Conservation (phyloP, 805 yeast genomes). For the Isabelozyma gotoi region DNA sequence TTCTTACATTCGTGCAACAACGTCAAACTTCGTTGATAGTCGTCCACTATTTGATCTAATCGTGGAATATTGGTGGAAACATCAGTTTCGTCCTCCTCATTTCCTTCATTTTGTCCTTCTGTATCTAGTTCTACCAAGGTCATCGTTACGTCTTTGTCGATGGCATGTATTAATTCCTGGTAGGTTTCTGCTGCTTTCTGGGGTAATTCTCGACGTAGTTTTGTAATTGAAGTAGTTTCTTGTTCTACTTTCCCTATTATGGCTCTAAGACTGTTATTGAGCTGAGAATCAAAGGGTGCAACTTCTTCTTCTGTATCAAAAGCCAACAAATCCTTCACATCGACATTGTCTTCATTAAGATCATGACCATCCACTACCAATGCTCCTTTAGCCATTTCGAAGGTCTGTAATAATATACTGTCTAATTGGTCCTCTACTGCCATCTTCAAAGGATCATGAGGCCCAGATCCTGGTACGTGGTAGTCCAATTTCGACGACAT, state of each 20-base stretch:
- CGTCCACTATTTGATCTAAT: slow-evolving; percentile 17
- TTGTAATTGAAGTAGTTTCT: slow-evolving; percentile 56
- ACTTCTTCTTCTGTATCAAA: slow-evolving; percentile 35
- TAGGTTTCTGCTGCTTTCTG: slow-evolving; percentile 34
- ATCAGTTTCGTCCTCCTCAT: slow-evolving; percentile 7
- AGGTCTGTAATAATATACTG: slow-evolving; percentile 48
- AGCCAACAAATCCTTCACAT: slow-evolving; percentile 2
- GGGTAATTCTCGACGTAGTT: slow-evolving; percentile 56
- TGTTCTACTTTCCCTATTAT: slow-evolving; percentile 61
- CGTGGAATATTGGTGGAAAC: slow-evolving; percentile 2
- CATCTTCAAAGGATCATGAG: slow-evolving; percentile 45
- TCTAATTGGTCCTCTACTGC: slow-evolving; percentile 45
- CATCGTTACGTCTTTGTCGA: slow-evolving; percentile 30
- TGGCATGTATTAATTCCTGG: slow-evolving; percentile 26
- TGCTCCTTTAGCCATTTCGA: slow-evolving; percentile 57
- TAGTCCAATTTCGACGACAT: slow-evolving; percentile 46
- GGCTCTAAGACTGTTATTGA: slow-evolving; percentile 59
- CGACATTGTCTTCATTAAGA: slow-evolving; percentile 16
- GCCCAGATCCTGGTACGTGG: slow-evolving; percentile 42
- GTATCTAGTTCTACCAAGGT: slow-evolving; percentile 19
- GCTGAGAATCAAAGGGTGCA: slow-evolving; percentile 69
- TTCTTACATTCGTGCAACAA: slow-evolving; percentile 33
- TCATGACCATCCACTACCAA: slow-evolving; percentile 59
- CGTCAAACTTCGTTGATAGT: slow-evolving; percentile 26
- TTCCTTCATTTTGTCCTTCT: slow-evolving; percentile 8